A percentile compares a stretch with the other conserved stretches of the same genome.
Evolutionary conservation across 805 yeast species (phyloP).

Genomic region (Saccharomyces kudriavzevii): DNA sequence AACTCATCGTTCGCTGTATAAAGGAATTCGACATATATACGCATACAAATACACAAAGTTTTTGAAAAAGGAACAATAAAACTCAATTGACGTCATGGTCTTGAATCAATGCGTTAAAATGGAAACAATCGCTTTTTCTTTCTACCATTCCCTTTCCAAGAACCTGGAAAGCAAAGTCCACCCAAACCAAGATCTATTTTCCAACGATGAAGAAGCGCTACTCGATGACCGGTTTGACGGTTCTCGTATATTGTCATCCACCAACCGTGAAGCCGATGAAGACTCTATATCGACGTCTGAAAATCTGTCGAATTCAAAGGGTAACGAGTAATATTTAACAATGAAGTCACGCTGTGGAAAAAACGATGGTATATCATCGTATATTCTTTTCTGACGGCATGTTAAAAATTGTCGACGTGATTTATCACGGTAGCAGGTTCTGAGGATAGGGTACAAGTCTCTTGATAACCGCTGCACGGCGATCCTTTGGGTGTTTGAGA

Average conservation of each 20-base stretch:
- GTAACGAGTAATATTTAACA: background rate
- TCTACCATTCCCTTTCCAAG: background rate
- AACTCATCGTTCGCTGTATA: background rate
- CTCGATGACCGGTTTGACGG: background rate
- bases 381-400: background rate
- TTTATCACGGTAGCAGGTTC: slow-evolving; percentile 7
- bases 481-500: slow-evolving; percentile 8
- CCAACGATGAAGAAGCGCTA: background rate
- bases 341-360: slow-evolving; percentile 1
- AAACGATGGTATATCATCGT: slow-evolving; percentile 2
- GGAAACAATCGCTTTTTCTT: background rate
- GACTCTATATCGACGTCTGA: background rate
- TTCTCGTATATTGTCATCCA: background rate
- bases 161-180: slow-evolving; percentile 1
- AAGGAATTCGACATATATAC: background rate
- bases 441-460: slow-evolving; percentile 13
- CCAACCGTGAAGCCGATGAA: background rate
- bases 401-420: background rate
- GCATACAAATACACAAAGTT: background rate
- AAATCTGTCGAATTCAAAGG: background rate
- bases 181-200: background rate
- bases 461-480: slow-evolving; percentile 10
- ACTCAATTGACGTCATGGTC: background rate
- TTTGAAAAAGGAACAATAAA: background rate
- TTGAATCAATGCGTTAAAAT: background rate